Evolutionary conservation across 2,329 filamentous ascomycete species (phyloP), one percentile per base, ranked within the genome.

Genomic region (Coleophoma crateriformis): DNA sequence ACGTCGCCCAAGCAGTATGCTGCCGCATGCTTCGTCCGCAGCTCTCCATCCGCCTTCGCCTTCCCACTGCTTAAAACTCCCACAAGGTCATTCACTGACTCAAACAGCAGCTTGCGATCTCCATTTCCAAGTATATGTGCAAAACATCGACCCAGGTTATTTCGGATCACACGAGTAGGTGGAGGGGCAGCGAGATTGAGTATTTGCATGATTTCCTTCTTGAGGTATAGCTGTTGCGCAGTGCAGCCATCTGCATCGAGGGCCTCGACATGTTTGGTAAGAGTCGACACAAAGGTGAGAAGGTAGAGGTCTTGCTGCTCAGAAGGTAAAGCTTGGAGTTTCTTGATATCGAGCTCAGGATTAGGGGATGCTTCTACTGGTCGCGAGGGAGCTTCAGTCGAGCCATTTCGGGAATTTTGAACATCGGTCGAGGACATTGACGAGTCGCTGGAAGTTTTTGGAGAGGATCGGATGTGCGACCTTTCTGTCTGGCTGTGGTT

Each of bases 301-400:
- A 99, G 80, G 68, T 94, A 95, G 12, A 99, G 81, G 63, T 96
- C 91, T 70, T 99, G 94, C 68, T 99, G 94, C 71, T 99, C 94
- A 48, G 88, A 83, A 40, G 92, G 89, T 43, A 97, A 81, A 47
- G 88, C 79, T 69, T 96, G 87, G 44, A 99, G 84, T 76, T 96
- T 96, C 62, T 84, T 74, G 59, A 96, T 73, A 66, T 99, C 91
- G 67, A 99, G 87, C 74, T 96, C 88, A 46, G 85, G 85, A 63
- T 81, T 85, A 50, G 71, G 63, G 52, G 74, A 69, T 56, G 61
- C 70, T 59, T 58, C 69, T 59, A 53, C 65, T 59, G 57, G 68
- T 53, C 62, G 63, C 52, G 64, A 62, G 58, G 59, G 61, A 47
- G 55, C 63, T 56, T 60, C 57, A 44, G 44, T 55, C 39, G 62